phyloP scores from a whole-genome alignment of 768 basidiomycete genomes.

The Cyathus striatus region DNA sequence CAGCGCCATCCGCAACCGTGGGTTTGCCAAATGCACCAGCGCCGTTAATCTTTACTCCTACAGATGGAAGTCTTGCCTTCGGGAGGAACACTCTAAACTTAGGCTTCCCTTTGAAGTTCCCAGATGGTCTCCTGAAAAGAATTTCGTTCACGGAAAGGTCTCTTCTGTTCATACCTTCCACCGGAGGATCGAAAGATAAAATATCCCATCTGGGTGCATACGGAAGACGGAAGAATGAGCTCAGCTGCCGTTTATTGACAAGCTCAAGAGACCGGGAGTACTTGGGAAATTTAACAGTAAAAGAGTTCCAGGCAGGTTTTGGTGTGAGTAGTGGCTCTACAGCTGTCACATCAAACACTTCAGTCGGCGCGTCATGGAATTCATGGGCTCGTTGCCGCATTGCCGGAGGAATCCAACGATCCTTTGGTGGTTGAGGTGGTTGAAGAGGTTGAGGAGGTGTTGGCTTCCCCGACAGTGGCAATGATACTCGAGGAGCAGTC shows the following conservation, averaged over 20 bases:
- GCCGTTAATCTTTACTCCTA: constrained; percentile 16
- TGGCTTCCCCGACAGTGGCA: too few relatives aligned
- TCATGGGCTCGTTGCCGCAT: constrained; percentile 34
- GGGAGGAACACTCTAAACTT: constrained; percentile 40
- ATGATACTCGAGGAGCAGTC: too few relatives aligned
- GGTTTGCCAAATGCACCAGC: constrained; percentile 38
- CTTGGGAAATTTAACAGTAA: constrained; percentile 45
- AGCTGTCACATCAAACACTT: constrained; percentile 42
- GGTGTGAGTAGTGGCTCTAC: constrained; percentile 46
- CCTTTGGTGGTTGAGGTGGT: constrained; percentile 24
- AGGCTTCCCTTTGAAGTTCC: constrained; percentile 29
- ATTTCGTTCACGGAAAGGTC: constrained; percentile 63
- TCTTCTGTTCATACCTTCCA: constrained; percentile 55
- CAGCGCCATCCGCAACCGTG: constrained; percentile 31
- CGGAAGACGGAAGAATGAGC: constrained; percentile 32
- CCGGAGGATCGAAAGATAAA: constrained; percentile 67
- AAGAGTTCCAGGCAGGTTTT: constrained; percentile 27
- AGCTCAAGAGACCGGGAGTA: constrained; percentile 34
- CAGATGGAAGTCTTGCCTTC: constrained; percentile 15
- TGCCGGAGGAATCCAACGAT: constrained; percentile 58
- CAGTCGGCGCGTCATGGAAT: constrained; percentile 27
- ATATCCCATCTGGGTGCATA: constrained; percentile 53
- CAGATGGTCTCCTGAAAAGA: constrained; percentile 45
- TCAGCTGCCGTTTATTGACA: constrained; percentile 43
- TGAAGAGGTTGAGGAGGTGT: constrained; percentile 10